Percentiles rank a stretch among this genome's conserved stretches.
These are phyloP conservation scores for Asterophora lycoperdoides DNA, from an alignment of 768 basidiomycete genomes.

Conservation along the genomic window DNA sequence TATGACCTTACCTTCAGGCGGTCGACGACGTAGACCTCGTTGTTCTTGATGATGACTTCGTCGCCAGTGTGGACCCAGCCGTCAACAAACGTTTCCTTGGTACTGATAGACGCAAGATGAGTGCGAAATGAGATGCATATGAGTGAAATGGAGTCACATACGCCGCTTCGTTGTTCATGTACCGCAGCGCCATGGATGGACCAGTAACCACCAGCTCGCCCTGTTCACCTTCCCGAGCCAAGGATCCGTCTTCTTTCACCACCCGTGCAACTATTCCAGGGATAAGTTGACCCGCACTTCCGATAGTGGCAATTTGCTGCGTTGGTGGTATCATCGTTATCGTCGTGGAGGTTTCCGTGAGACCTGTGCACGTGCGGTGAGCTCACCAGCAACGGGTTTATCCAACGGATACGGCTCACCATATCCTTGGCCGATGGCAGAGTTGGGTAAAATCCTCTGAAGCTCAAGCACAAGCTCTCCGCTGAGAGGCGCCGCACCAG, in stretches of 20 bases:
- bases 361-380: slow-evolving; percentile 32
- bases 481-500: slow-evolving; percentile 62
- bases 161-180: slow-evolving; percentile 57
- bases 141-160: slow-evolving; percentile 27
- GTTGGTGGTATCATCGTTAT: slow-evolving; percentile 42
- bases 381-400: not conserved
- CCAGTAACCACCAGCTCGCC: slow-evolving; percentile 61
- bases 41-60: slow-evolving; percentile 61
- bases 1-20: slow-evolving; percentile 54
- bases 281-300: slow-evolving; percentile 54
- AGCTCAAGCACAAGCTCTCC: slow-evolving; percentile 48
- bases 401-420: slow-evolving; percentile 28
- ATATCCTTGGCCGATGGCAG: slow-evolving; percentile 62
- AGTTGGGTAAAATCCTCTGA: slow-evolving; percentile 49
- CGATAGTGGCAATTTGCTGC: slow-evolving; percentile 44
- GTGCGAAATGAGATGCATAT: not conserved
- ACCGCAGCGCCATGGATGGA: slow-evolving; percentile 57
- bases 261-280: slow-evolving; percentile 56
- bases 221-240: slow-evolving; percentile 52
- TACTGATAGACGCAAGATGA: slow-evolving; percentile 31
- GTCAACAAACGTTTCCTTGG: slow-evolving; percentile 59
- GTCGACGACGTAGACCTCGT: slow-evolving; percentile 68
- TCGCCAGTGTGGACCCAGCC: slow-evolving; percentile 71
- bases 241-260: slow-evolving; percentile 51
- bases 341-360: slow-evolving; percentile 60